phyloP scores from a whole-genome alignment of 2,329 filamentous ascomycete genomes.

The Shiraia sp. region DNA sequence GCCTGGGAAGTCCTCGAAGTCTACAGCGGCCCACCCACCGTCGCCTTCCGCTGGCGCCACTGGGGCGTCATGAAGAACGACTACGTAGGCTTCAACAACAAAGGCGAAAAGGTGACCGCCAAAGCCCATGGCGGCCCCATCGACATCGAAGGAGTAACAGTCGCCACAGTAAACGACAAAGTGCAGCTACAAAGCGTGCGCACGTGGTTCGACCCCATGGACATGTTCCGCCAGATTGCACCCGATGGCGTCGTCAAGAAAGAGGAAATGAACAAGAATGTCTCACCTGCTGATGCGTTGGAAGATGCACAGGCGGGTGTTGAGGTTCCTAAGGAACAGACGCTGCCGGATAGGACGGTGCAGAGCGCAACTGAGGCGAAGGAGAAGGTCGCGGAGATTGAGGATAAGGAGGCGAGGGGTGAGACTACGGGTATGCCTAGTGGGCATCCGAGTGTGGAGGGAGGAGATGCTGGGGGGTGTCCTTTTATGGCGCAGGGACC shows the following conservation, averaged over 20 bases:
- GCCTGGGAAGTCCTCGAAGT: constrained; percentile 73
- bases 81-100: constrained; percentile 66
- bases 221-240: constrained; percentile 69
- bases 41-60: constrained; percentile 68
- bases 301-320: constrained; percentile 21
- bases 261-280: constrained; percentile 43
- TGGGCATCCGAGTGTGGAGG: neutral
- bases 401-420: constrained; percentile 8
- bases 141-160: constrained; percentile 66
- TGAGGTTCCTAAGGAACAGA: constrained; percentile 16
- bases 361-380: constrained; percentile 14
- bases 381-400: constrained; percentile 10
- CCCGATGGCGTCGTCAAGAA: constrained; percentile 54
- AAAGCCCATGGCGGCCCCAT: constrained; percentile 65
- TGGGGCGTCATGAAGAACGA: constrained; percentile 70
- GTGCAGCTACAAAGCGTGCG: constrained; percentile 63
- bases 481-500: constrained; percentile 11
- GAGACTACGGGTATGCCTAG: neutral
- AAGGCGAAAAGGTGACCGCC: constrained; percentile 64
- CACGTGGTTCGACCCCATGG: constrained; percentile 68
- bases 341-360: constrained; percentile 14
- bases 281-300: constrained; percentile 33
- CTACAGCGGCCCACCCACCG: constrained; percentile 65
- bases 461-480: constrained; percentile 7
- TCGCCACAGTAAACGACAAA: constrained; percentile 65